A percentile compares a stretch with the other conserved stretches of the same genome.
phyloP scores from a whole-genome alignment of 2,329 filamentous ascomycete species.

The Rhynchosporium agropyri region DNA sequence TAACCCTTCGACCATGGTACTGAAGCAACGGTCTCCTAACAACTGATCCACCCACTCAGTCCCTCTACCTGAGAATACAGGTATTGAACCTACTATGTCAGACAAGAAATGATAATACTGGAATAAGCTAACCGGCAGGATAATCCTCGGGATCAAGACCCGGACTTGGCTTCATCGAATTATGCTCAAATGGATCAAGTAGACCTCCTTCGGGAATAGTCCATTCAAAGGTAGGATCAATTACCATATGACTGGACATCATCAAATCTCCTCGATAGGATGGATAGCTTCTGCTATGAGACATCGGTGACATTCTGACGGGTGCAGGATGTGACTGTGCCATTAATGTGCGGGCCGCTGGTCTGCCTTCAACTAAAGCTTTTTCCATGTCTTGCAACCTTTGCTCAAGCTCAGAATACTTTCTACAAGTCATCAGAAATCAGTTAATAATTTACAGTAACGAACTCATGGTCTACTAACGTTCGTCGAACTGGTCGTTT shows the following conservation, averaged over 20 bases:
- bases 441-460: neutral
- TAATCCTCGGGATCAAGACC: neutral
- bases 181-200: neutral
- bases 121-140: slow-evolving; percentile 7
- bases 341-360: neutral
- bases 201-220: neutral
- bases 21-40: slow-evolving; percentile 1
- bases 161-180: neutral
- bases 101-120: neutral
- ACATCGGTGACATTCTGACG: neutral
- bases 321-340: neutral
- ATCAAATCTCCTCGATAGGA: neutral
- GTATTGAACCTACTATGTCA: slow-evolving; percentile 4
- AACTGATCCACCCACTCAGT: slow-evolving; percentile 7
- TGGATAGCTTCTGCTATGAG: neutral
- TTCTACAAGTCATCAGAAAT: neutral
- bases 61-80: slow-evolving; percentile 4
- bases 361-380: neutral
- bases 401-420: slow-evolving; percentile 10
- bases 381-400: slow-evolving; percentile 11
- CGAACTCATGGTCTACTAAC: neutral
- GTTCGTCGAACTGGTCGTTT: slow-evolving; percentile 4
- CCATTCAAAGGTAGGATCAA: slow-evolving; percentile 9
- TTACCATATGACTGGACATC: neutral
- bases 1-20: slow-evolving; percentile 7